A percentile compares a stretch with the other conserved stretches of the same genome.
These are phyloP conservation scores for Pachyrhizus erosus DNA, from an alignment of 306 rosid genomes.

Conservation along the genomic window DNA sequence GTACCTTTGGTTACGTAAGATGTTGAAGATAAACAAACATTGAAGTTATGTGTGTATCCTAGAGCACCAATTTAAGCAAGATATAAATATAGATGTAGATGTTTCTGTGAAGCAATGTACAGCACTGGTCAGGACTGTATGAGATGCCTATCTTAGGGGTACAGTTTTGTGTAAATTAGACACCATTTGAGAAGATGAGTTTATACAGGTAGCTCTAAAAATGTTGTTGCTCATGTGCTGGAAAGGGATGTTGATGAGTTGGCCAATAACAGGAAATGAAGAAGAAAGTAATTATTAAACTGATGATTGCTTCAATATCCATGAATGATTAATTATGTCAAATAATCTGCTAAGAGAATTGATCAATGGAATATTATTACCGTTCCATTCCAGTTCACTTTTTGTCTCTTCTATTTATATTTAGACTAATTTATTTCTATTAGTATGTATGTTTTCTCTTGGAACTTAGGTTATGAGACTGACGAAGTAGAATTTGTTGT, in stretches of 20 bases:
- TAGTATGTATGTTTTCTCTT: slow-evolving; percentile 10
- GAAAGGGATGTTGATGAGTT: neutral
- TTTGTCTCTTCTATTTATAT: neutral
- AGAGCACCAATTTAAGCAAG: slow-evolving; percentile 46
- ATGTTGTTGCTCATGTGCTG: slow-evolving; percentile 8
- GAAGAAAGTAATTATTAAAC: slow-evolving; percentile 8
- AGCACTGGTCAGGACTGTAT: neutral
- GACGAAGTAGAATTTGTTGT: slow-evolving; percentile 19
- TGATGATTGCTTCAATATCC: slow-evolving; percentile 20
- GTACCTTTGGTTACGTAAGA: slow-evolving; percentile 19
- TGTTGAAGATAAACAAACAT: slow-evolving; percentile 34
- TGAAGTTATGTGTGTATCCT: slow-evolving; percentile 46
- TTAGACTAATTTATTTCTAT: slow-evolving; percentile 30
- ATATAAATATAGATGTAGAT: neutral
- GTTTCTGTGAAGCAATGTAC: slow-evolving; percentile 41
- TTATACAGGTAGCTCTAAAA: neutral
- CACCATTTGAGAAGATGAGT: slow-evolving; percentile 23
- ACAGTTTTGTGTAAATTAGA: neutral
- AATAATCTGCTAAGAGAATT: slow-evolving; percentile 14
- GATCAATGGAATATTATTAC: neutral
- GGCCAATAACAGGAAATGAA: neutral
- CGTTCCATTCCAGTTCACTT: neutral
- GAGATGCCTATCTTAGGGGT: neutral
- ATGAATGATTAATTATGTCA: neutral
- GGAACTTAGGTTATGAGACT: slow-evolving; percentile 26